Base-by-base conservation (phyloP, 1,284 basidiomycete genomes). In the Cutaneotrichosporon sp. region DNA sequence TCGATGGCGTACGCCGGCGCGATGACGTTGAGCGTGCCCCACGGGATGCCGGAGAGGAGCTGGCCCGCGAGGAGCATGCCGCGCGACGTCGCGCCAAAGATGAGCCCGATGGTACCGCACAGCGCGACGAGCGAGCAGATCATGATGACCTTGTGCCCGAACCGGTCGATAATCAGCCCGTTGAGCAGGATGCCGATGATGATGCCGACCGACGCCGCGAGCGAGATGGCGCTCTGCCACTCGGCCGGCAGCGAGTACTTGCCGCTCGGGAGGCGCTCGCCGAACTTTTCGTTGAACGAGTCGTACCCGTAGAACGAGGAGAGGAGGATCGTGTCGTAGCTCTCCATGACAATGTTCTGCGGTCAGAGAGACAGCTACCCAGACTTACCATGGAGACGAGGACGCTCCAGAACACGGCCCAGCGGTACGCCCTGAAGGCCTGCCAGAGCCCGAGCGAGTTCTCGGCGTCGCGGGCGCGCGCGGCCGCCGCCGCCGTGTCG, bases 1-100 rank as follows among this genome's bases (percentile, higher is more conserved):
- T 82, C 81, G 42, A 80, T 71, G 25, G 81, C 81, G 68, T 81
- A 82, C 11, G 63, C 47, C 3, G 56, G 60, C 2, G 63, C 60
- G 4, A 64, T 43, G 11, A 52, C 54, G 45, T 64, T 67, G 58
- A 72, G 70, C 34, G 69, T 65, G 36, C 70, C 70, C 69, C 69
- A 72, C 5, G 70, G 70, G 11, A 70, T 62, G 42, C 70, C 70
- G 46, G 64, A 68, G 34, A 61, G 60, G 11, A 72, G 42, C 46
- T 70, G 66, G 3, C 64, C 70, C 38, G 64, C 64, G 24, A 70
- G 53, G 10, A 72, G 62, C 66, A 69, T 69, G 42, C 59, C 53
- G 24, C 69, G 56, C 33, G 59, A 66, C 22, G 56, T 49, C 14
- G 60, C 60, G 18, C 81, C 81, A 59, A 81, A 69, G 50, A 72